Evolutionary conservation across 2,329 filamentous ascomycete species (phyloP).

Genomic region (Beauveria caledonica): DNA sequence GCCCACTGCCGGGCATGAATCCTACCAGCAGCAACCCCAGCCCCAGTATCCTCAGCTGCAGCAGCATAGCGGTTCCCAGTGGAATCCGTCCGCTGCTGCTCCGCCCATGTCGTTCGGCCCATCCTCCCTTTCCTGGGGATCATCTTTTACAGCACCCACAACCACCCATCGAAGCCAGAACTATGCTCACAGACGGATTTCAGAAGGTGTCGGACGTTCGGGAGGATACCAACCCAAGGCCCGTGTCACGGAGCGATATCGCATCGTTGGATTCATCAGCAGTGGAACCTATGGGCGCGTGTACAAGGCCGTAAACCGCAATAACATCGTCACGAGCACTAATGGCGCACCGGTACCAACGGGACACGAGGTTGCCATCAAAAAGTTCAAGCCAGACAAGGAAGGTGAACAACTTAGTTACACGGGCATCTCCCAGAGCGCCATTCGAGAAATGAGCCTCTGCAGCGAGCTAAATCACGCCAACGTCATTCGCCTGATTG

Average conservation of each 20-base stretch:
- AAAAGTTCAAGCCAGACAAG: slow-evolving; percentile 99
- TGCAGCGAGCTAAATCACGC: slow-evolving; percentile 84
- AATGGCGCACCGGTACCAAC: slow-evolving; percentile 27
- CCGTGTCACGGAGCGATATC: slow-evolving; percentile 85
- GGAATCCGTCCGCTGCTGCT: neutral
- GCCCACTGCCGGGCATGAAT: neutral
- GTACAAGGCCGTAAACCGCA: slow-evolving; percentile 80
- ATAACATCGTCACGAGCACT: slow-evolving; percentile 8
- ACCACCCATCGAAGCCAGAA: neutral
- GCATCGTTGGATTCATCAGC: slow-evolving; percentile 96
- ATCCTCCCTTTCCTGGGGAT: neutral
- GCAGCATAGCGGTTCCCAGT: neutral
- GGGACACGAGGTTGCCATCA: slow-evolving; percentile 85
- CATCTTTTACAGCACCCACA: neutral
- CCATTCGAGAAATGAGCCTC: slow-evolving; percentile 93
- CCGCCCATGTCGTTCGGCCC: slow-evolving; percentile 11
- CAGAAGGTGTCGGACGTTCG: slow-evolving; percentile 47
- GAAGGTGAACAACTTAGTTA: slow-evolving; percentile 93
- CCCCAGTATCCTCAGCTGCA: neutral
- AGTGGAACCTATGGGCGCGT: slow-evolving; percentile 96
- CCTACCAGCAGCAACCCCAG: neutral
- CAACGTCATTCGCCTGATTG: slow-evolving; percentile 84
- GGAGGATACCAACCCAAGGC: slow-evolving; percentile 66
- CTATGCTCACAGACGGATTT: slow-evolving; percentile 27
- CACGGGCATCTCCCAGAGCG: slow-evolving; percentile 94